Conservation (phyloP, 768 basidiomycete species). For the Tylopilus intermedius region DNA sequence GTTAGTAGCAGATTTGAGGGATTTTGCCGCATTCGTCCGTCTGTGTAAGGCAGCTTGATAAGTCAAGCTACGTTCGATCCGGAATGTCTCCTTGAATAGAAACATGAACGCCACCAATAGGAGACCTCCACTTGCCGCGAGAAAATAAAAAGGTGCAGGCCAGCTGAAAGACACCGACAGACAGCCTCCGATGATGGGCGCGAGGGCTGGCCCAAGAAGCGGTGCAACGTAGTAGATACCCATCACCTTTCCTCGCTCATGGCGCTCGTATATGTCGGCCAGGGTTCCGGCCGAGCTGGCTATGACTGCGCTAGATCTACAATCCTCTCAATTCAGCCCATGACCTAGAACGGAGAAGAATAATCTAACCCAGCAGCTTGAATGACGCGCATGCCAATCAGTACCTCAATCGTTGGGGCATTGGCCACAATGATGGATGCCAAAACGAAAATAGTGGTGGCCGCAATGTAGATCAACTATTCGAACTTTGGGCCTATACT, state of each 20-base stretch:
- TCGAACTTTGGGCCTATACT: constrained; percentile 2
- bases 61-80: constrained; percentile 72
- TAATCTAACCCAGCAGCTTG: constrained; percentile 57
- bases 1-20: constrained; percentile 21
- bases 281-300: constrained; percentile 73
- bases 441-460: constrained; percentile 47
- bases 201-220: constrained; percentile 67
- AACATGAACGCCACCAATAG: constrained; percentile 54
- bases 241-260: constrained; percentile 73
- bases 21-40: constrained; percentile 28
- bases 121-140: constrained; percentile 55
- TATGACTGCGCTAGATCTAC: constrained; percentile 61
- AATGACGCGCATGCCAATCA: constrained; percentile 67
- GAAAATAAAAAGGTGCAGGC: constrained; percentile 82
- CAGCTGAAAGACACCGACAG: constrained; percentile 66
- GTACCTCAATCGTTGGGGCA: constrained; percentile 44
- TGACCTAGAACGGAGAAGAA: not conserved
- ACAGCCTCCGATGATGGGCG: constrained; percentile 67
- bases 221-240: constrained; percentile 79
- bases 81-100: constrained; percentile 79
- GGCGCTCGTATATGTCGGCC: constrained; percentile 72
- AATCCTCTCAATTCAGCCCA: constrained; percentile 2
- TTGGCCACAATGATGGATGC: constrained; percentile 56
- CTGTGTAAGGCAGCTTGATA: constrained; percentile 65
- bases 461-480: constrained; percentile 51